Base-by-base conservation (phyloP, 257 asterid species). In the Plantago major region DNA sequence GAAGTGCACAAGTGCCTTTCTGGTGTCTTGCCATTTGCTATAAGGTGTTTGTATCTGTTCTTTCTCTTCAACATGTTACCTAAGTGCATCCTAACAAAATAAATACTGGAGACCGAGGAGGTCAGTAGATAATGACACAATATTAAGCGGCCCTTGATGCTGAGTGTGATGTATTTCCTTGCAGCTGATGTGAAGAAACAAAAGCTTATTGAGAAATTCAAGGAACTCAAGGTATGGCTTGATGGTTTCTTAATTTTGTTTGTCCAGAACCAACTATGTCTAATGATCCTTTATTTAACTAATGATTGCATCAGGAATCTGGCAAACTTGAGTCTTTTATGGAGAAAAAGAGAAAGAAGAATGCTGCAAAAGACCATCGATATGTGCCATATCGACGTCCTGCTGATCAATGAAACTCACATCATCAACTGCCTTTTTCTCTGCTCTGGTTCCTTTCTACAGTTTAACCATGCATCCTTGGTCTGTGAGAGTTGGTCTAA, bases 281-380 rank as follows among this genome's bases (percentile, higher is more conserved):
- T 19, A 42, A 38, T 33, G 40, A n/a, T 44, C 17, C 46, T 11
- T 15, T 26, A 43, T 47, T 26, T 3, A 51, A 22, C 11, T 46
- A 58, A 17, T 70, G 18, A 65, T 18, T 63, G 55, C 48, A 71
- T 68, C 79, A 89, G 95, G 90, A 70, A 19, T 66, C 89, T 46
- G 96, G 96, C 37, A 89, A 93, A 80, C 82, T 89, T 6, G 96
- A 93, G 68, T 58, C 97, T 1, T 93, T 74, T 68, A 82, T 89
- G 0, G 95, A 89, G 84, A 93, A 84, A 68, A 87, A 69, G 85
- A 79, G 97, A 45, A 81, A 73, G 80, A 93, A 79, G 71, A 93
- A 93, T 66, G 94, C 96, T 58, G 72, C 95, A 3, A 89, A 93
- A 81, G 97, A 93, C 71, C 97, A 83, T 73, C 73, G 92, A 64